Conservation (phyloP, 2,329 filamentous ascomycete species). For the Arthroderma sp. region DNA sequence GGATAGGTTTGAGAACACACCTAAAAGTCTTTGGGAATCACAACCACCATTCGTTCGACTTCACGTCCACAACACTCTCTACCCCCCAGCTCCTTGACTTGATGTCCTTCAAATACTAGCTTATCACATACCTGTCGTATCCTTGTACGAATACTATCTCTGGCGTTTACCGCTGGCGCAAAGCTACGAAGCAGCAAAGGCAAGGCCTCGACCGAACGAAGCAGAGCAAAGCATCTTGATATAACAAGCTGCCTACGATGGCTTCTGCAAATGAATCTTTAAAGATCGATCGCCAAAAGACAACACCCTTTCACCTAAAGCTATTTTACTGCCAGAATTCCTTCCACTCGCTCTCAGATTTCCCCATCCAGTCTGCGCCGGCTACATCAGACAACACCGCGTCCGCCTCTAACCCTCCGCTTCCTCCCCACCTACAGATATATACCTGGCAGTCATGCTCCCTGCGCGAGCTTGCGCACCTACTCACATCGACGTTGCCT, state of each 20-base stretch:
- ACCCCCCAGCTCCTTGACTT: too few relatives aligned
- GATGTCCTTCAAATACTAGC: too few relatives aligned
- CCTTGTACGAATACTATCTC: background rate
- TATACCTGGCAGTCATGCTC: conserved; percentile 80
- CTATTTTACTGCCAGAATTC: conserved; percentile 67
- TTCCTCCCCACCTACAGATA: conserved; percentile 60
- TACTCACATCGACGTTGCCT: conserved; percentile 59
- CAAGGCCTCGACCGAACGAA: background rate
- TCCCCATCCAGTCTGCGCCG: conserved; percentile 23
- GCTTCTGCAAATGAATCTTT: conserved; percentile 13
- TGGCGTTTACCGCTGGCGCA: background rate
- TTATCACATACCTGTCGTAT: background rate
- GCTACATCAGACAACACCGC: conserved; percentile 27
- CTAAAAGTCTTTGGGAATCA: too few relatives aligned
- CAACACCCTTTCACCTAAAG: conserved; percentile 71
- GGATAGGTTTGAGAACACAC: too few relatives aligned
- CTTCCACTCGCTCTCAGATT: conserved; percentile 49
- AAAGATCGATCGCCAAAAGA: conserved; percentile 55
- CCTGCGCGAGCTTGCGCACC: conserved; percentile 65
- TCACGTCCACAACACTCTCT: too few relatives aligned
- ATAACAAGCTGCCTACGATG: background rate
- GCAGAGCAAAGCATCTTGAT: background rate
- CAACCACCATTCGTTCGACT: too few relatives aligned
- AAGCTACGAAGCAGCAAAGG: background rate
- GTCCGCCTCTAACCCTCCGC: conserved; percentile 47